A percentile compares a stretch with the other conserved stretches of the same genome.
Conservation (phyloP, 1,284 basidiomycete genomes). For the Leccinum pallidistipes region DNA sequence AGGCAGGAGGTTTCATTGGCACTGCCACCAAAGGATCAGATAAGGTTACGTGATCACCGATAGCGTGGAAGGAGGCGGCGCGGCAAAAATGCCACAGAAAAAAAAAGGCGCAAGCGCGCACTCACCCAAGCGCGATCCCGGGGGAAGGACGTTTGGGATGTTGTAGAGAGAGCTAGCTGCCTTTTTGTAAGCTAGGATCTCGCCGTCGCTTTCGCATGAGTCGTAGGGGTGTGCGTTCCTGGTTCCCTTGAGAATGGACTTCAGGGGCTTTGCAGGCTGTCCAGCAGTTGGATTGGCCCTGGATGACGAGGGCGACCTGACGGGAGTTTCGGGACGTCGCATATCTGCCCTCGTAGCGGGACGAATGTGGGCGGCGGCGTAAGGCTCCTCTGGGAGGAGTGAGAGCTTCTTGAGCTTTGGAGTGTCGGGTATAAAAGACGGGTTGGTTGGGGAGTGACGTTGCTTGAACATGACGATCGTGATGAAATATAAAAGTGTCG, state of each 20-base stretch:
- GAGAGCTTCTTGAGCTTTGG: constrained; percentile 35
- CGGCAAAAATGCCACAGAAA: not conserved
- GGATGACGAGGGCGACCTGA: constrained; percentile 18
- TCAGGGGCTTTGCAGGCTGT: constrained; percentile 28
- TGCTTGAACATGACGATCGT: constrained; percentile 34
- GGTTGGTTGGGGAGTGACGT: constrained; percentile 25
- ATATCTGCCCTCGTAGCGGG: constrained; percentile 20
- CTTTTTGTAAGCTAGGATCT: constrained; percentile 27
- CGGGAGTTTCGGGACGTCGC: constrained; percentile 25
- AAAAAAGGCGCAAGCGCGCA: not conserved
- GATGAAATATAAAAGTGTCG: constrained; percentile 22
- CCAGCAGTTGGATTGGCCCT: constrained; percentile 25
- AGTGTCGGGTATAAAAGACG: constrained; percentile 24
- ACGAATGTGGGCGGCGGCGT: constrained; percentile 17
- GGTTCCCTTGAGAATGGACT: constrained; percentile 33
- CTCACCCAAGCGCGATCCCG: constrained; percentile 31
- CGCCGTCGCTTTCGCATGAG: constrained; percentile 34
- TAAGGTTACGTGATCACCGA: constrained; percentile 12
- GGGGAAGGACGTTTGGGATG: constrained; percentile 24
- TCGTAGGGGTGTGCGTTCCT: constrained; percentile 17
- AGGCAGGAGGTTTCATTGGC: constrained; percentile 29
- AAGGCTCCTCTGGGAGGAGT: constrained; percentile 28
- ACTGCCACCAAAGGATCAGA: constrained; percentile 29
- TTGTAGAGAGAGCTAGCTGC: constrained; percentile 22
- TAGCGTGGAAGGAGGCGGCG: not conserved